A percentile compares a stretch with the other conserved stretches of the same genome.
Conservation (phyloP, 257 asterid genomes). For the Lantana camara region DNA sequence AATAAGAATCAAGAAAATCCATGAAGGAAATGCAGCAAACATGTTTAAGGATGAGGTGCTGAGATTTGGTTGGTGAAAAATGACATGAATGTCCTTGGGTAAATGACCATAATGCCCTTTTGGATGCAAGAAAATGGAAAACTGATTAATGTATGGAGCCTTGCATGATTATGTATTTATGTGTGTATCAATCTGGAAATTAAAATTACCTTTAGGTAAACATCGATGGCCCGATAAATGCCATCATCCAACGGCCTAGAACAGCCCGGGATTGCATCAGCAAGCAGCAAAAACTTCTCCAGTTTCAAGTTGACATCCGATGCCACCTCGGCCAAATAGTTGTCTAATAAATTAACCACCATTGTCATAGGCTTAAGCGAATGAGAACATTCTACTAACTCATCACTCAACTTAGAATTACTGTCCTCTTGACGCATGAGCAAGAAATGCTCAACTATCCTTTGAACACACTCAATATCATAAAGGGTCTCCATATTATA, state of each 20-base stretch:
- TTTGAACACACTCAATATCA: conserved; percentile 52
- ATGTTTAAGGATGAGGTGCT: too few species aligned
- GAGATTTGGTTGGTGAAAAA: too few species aligned
- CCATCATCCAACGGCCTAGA: conserved; percentile 52
- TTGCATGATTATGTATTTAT: too few species aligned
- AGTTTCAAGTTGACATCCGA: conserved; percentile 49
- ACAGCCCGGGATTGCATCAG: conserved; percentile 47
- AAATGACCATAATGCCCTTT: too few species aligned
- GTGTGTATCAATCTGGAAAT: neutral
- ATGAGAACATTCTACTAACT: conserved; percentile 29
- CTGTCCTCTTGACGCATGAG: conserved; percentile 28
- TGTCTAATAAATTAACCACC: conserved; percentile 54
- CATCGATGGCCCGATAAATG: conserved; percentile 52
- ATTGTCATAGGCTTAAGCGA: conserved; percentile 27
- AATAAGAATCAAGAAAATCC: too few species aligned
- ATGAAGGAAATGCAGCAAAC: too few species aligned
- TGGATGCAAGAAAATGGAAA: too few species aligned
- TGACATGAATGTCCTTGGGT: too few species aligned
- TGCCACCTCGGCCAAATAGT: conserved; percentile 60
- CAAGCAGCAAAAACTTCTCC: conserved; percentile 43
- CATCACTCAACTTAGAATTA: conserved; percentile 22
- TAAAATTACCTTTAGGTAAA: conserved; percentile 48
- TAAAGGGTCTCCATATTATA: conserved; percentile 46
- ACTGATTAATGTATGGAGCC: too few species aligned
- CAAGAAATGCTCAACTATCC: conserved; percentile 54